Conservation (phyloP, 305 asterid species). For the Fraxinus albicans region DNA sequence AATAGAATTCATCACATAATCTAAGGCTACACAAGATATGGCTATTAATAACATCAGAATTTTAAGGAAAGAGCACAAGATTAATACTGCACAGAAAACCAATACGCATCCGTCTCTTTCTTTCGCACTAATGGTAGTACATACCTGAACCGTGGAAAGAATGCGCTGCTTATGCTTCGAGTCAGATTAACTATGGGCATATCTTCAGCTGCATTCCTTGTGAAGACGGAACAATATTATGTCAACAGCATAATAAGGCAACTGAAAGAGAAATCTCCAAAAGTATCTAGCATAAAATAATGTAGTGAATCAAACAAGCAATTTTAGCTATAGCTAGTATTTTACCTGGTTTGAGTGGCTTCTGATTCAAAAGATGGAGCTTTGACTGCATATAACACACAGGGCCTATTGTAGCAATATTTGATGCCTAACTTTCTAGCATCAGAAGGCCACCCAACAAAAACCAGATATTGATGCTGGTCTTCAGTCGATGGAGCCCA, state of each 20-base stretch:
- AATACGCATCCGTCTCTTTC: neutral
- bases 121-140: neutral
- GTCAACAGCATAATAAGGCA: constrained; percentile 26
- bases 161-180: constrained; percentile 66
- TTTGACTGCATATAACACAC: constrained; percentile 80
- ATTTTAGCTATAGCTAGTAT: constrained; percentile 20
- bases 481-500: constrained; percentile 76
- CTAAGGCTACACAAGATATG: neutral
- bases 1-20: neutral
- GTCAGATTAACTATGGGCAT: constrained; percentile 44
- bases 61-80: constrained; percentile 4
- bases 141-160: constrained; percentile 88
- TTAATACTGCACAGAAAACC: neutral
- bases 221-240: constrained; percentile 31
- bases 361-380: constrained; percentile 57
- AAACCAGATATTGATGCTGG: constrained; percentile 56
- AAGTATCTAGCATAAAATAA: neutral
- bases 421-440: constrained; percentile 80
- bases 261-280: constrained; percentile 2
- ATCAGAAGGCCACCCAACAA: constrained; percentile 93
- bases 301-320: constrained; percentile 10
- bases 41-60: constrained; percentile 1
- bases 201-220: constrained; percentile 48
- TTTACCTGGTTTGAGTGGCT: constrained; percentile 40
- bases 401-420: constrained; percentile 84